A percentile compares a stretch with the other conserved stretches of the same genome.
These are phyloP conservation scores for Pythium rishiriense DNA, from an alignment of 352 stramenopile genomes.

Conservation along the genomic window DNA sequence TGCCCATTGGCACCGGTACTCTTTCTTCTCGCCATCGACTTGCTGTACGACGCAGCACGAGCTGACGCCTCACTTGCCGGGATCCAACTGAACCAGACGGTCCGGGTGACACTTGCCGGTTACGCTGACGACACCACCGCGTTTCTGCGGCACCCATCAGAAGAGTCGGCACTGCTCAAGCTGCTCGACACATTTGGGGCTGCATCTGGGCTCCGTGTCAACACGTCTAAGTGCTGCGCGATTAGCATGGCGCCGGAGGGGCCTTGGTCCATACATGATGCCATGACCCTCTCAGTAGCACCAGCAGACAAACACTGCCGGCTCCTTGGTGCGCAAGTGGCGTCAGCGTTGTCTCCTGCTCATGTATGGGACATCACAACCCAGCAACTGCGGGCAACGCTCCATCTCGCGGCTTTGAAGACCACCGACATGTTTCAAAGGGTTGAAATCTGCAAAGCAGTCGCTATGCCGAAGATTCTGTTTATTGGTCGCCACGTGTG, in stretches of 20 bases:
- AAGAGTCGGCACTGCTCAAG: background rate
- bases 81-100: background rate
- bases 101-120: background rate
- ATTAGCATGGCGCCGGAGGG: background rate
- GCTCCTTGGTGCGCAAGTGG: background rate
- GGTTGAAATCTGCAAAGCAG: background rate
- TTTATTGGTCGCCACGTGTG: constrained; percentile 8
- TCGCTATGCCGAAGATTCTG: constrained; percentile 15
- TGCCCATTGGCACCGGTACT: background rate
- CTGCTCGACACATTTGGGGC: constrained; percentile 4
- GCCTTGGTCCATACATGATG: background rate
- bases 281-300: background rate
- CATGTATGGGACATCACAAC: constrained; percentile 6
- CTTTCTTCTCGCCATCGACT: background rate
- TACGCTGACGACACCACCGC: constrained; percentile 15
- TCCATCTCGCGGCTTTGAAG: background rate
- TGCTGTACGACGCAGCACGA: background rate
- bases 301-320: background rate
- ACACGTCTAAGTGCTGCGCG: background rate
- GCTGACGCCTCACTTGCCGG: background rate
- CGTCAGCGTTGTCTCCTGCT: background rate
- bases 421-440: constrained; percentile 12
- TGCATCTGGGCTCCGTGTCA: constrained; percentile 11
- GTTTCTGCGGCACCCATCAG: background rate
- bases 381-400: background rate